These are phyloP conservation scores for Saccharomycopsis lassenensis DNA, from an alignment of 805 yeast species.

Conservation along the genomic window DNA sequence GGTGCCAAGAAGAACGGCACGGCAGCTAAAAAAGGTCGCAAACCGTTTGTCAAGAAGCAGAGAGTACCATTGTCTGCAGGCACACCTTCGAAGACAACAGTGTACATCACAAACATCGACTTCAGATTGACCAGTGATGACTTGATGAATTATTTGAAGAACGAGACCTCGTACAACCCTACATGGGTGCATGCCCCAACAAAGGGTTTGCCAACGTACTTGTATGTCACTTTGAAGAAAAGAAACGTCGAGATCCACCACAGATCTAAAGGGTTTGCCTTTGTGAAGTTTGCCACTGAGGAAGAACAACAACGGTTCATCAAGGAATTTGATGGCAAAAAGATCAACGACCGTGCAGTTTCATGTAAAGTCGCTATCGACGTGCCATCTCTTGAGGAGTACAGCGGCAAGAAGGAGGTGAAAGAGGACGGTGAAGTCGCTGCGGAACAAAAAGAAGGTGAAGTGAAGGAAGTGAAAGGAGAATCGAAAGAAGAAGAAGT, in stretches of 20 bases:
- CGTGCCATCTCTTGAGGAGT: slow-evolving; percentile 24
- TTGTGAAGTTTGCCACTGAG: slow-evolving; percentile 45
- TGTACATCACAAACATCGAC: slow-evolving; percentile 52
- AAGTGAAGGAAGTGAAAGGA: slow-evolving; percentile 4
- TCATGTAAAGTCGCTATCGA: slow-evolving; percentile 67
- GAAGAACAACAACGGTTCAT: slow-evolving; percentile 54
- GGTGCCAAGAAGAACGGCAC: slow-evolving; percentile 17
- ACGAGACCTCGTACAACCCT: slow-evolving; percentile 32
- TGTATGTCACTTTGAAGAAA: slow-evolving; percentile 34
- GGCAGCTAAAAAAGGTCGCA: slow-evolving; percentile 2
- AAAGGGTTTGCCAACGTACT: slow-evolving; percentile 33
- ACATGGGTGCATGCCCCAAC: slow-evolving; percentile 51
- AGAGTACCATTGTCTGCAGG: slow-evolving; percentile 35
- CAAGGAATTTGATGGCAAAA: slow-evolving; percentile 54
- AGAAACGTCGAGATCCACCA: slow-evolving; percentile 34
- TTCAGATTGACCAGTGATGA: slow-evolving; percentile 36
- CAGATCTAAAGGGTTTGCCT: slow-evolving; percentile 54
- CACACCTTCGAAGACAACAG: slow-evolving; percentile 42
- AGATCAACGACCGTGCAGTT: slow-evolving; percentile 53
- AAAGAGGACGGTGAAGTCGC: slow-evolving; percentile 15
- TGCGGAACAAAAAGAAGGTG: slow-evolving; percentile 14
- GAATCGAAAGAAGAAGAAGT: slow-evolving; percentile 4
- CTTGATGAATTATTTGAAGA: slow-evolving; percentile 33
- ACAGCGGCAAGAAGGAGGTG: slow-evolving; percentile 25
- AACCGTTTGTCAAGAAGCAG: slow-evolving; percentile 6